These are phyloP conservation scores for Sphagnum fallax DNA, from an alignment of 228 moss, liverwort and hornwort species.

Conservation along the genomic window DNA sequence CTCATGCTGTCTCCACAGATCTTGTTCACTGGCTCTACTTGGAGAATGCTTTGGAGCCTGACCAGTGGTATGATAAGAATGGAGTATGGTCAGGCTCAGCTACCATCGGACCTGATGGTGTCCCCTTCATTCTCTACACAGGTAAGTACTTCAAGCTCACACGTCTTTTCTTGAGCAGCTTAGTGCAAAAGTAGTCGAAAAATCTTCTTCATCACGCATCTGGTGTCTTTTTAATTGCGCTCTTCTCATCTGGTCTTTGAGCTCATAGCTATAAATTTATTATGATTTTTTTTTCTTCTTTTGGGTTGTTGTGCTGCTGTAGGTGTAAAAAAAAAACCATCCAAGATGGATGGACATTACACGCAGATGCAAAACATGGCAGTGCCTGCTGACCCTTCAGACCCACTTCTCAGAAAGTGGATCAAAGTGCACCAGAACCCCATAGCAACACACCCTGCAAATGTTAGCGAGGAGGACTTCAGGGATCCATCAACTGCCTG, in stretches of 20 bases:
- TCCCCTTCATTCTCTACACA: constrained; percentile 60
- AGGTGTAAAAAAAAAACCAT: fast-evolving
- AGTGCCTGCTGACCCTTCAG: constrained; percentile 45
- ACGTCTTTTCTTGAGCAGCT: constrained; percentile 8
- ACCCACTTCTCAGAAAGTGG: constrained; percentile 61
- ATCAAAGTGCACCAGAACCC: constrained; percentile 44
- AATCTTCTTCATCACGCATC: constrained; percentile 29
- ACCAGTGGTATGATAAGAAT: constrained; percentile 65
- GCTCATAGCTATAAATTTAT: too few relatives aligned
- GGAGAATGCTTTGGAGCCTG: constrained; percentile 43
- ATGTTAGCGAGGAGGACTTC: constrained; percentile 35
- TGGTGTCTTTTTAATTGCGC: constrained; percentile 9
- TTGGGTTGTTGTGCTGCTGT: too few relatives aligned
- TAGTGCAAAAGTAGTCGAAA: constrained; percentile 18
- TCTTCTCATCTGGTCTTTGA: too few relatives aligned
- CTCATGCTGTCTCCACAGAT: constrained; percentile 70
- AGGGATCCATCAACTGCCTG: constrained; percentile 80
- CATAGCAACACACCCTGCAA: constrained; percentile 31
- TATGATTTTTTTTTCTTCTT: too few relatives aligned
- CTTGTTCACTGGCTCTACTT: constrained; percentile 63
- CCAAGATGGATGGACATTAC: too few relatives aligned
- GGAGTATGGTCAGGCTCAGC: constrained; percentile 84
- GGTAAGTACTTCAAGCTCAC: constrained; percentile 35
- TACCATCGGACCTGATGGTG: constrained; percentile 52
- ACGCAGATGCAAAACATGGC: constrained; percentile 58